Evolutionary conservation across 129 eudicot species (phyloP).

Genomic region (Kitagawia praeruptora): DNA sequence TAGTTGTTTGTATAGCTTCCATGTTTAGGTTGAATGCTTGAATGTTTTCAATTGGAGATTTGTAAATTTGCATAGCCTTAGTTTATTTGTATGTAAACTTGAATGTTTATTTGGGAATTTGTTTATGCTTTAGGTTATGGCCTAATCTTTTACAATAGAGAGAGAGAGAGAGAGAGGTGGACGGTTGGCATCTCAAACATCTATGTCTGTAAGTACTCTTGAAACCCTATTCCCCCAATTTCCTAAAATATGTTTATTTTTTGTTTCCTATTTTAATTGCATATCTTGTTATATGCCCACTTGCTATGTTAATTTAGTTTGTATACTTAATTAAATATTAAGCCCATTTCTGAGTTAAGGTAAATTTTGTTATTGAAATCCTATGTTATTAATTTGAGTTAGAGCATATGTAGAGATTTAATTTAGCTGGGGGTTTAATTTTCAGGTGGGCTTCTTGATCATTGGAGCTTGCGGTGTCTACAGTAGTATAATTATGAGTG

Average conservation of each 20-base stretch:
- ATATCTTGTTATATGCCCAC: too few species aligned
- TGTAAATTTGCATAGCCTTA: too few species aligned
- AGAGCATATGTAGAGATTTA: not conserved
- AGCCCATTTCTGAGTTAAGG: not conserved
- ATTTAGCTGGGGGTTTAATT: not conserved
- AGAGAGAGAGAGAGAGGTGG: too few species aligned
- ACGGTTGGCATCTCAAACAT: too few species aligned
- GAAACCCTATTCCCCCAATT: not conserved
- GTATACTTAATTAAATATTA: not conserved
- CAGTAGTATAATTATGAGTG: not conserved
- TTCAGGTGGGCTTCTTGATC: not conserved
- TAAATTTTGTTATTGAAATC: not conserved
- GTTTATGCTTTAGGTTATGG: too few species aligned
- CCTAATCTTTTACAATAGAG: too few species aligned
- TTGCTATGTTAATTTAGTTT: too few species aligned
- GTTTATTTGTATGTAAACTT: too few species aligned
- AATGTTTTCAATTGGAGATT: too few species aligned
- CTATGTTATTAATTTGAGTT: not conserved
- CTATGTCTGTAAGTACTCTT: not conserved
- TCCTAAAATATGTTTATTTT: not conserved
- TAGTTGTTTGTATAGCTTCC: too few species aligned
- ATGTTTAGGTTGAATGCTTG: too few species aligned
- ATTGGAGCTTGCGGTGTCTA: not conserved
- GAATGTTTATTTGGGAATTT: too few species aligned
- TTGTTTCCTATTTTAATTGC: not conserved